phyloP scores from a whole-genome alignment of 441 rosid genomes.

The Erodium moschatum region DNA sequence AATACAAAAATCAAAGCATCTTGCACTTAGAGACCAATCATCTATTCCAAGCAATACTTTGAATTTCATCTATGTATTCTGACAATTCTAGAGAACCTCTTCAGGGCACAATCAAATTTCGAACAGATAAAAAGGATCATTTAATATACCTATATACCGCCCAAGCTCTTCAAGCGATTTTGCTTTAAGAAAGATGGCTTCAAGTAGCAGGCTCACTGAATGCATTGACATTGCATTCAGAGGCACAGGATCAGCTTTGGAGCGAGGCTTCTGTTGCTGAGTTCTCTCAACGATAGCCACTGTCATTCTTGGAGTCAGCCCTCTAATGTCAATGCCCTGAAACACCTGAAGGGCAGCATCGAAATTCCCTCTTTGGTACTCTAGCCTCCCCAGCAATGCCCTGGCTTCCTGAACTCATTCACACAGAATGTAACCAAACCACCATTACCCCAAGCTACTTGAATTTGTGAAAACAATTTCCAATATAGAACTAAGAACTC shows the following conservation, averaged over 20 bases:
- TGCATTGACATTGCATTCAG: constrained; percentile 65
- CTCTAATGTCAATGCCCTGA: constrained; percentile 68
- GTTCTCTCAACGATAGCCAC: constrained; percentile 56
- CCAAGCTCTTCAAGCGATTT: constrained; percentile 68
- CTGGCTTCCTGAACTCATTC: constrained; percentile 68
- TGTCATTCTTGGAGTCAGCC: constrained; percentile 56
- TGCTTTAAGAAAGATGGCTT: constrained; percentile 77
- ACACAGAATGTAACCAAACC: neutral
- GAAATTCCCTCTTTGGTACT: constrained; percentile 76
- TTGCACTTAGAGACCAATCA: neutral
- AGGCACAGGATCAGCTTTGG: constrained; percentile 41
- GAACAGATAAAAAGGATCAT: neutral
- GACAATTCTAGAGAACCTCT: neutral
- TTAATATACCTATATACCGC: constrained; percentile 40
- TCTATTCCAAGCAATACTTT: neutral
- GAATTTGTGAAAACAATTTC: neutral
- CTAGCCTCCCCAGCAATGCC: constrained; percentile 87
- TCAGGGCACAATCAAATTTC: neutral
- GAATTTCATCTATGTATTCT: neutral
- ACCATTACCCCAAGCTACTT: constrained; percentile 8
- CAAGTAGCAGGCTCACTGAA: constrained; percentile 76
- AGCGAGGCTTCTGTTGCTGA: constrained; percentile 44
- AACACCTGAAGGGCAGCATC: constrained; percentile 97
- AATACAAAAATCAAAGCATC: neutral
- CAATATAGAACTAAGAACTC: constrained; percentile 8